Evolutionary conservation across 208 protist genomes (phyloP).

Genomic region (Acanthamoeba lenticulata): DNA sequence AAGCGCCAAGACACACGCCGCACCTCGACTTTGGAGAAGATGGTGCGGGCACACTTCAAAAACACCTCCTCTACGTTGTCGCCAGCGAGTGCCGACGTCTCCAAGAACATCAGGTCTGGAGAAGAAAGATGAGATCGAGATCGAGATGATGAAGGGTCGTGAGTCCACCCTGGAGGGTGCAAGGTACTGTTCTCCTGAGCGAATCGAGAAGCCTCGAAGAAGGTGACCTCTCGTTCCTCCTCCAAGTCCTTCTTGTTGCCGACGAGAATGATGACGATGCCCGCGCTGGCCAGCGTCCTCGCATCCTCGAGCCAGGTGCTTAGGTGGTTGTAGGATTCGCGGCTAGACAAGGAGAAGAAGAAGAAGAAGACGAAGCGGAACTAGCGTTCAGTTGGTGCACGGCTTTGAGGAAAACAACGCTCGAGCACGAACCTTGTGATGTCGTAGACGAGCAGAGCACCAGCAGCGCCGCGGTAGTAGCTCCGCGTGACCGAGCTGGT

Average conservation of each 20-base stretch:
- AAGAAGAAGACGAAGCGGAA: background rate
- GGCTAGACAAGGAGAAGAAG: slow-evolving; percentile 5
- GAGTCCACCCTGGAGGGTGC: background rate
- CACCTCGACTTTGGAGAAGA: slow-evolving; percentile 86
- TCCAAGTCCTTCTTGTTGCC: slow-evolving; percentile 82
- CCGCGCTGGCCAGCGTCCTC: slow-evolving; percentile 70
- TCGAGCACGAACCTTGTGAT: slow-evolving; percentile 82
- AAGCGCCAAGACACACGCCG: background rate
- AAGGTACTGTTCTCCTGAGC: slow-evolving; percentile 83
- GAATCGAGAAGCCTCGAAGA: slow-evolving; percentile 82
- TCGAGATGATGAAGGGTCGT: background rate
- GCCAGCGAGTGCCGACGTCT: slow-evolving; percentile 93
- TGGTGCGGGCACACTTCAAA: slow-evolving; percentile 86
- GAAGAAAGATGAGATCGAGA: background rate
- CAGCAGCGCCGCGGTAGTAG: slow-evolving; percentile 96
- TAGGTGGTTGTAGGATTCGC: slow-evolving; percentile 82
- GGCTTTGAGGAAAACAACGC: background rate
- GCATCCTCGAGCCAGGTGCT: slow-evolving; percentile 81
- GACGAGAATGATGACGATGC: slow-evolving; percentile 82
- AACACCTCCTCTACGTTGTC: slow-evolving; percentile 95
- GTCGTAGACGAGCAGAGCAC: slow-evolving; percentile 96
- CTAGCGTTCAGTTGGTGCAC: background rate
- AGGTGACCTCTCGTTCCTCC: slow-evolving; percentile 82
- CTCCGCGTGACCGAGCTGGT: slow-evolving; percentile 92
- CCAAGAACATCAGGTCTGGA: slow-evolving; percentile 92